Percentiles rank a stretch among this genome's conserved stretches.
Evolutionary conservation across 2,329 filamentous ascomycete genomes (phyloP).

Genomic region (Acarospora socialis): DNA sequence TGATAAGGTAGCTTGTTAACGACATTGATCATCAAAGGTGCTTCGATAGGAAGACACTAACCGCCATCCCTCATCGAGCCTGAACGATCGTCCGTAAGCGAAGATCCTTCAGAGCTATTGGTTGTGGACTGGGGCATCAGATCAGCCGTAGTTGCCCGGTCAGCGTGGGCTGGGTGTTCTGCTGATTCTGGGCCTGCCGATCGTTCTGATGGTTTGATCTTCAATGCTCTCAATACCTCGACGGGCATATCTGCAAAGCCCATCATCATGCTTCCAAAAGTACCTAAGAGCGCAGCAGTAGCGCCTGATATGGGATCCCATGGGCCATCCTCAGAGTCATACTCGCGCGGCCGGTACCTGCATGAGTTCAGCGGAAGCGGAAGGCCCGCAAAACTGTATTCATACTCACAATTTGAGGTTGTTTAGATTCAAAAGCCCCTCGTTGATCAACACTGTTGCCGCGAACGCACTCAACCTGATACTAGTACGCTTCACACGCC

Average conservation of each 20-base stretch:
- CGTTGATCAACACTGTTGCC: conserved; percentile 52
- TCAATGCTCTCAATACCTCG: conserved; percentile 27
- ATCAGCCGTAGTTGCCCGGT: no score
- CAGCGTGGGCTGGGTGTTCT: neutral
- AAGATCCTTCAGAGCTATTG: conserved; percentile 1
- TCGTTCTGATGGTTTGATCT: conserved; percentile 9
- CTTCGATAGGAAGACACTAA: no score
- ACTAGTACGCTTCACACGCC: conserved; percentile 56
- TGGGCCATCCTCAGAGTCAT: conserved; percentile 64
- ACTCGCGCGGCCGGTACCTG: conserved; percentile 46
- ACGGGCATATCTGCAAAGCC: conserved; percentile 60
- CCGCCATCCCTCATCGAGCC: no score
- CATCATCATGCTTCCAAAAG: conserved; percentile 68
- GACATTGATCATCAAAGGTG: no score
- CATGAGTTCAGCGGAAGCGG: conserved; percentile 6
- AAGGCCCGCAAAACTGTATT: conserved; percentile 20
- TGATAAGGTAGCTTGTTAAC: no score
- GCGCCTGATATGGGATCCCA: conserved; percentile 67
- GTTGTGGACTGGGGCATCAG: no score
- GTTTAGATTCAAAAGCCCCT: conserved; percentile 49
- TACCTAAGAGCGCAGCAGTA: conserved; percentile 64
- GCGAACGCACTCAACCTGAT: conserved; percentile 58
- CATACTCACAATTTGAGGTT: conserved; percentile 55
- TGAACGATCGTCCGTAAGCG: no score
- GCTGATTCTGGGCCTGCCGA: neutral